Conservation (phyloP, 139 green algal species). For the Tetraselmis striata region DNA sequence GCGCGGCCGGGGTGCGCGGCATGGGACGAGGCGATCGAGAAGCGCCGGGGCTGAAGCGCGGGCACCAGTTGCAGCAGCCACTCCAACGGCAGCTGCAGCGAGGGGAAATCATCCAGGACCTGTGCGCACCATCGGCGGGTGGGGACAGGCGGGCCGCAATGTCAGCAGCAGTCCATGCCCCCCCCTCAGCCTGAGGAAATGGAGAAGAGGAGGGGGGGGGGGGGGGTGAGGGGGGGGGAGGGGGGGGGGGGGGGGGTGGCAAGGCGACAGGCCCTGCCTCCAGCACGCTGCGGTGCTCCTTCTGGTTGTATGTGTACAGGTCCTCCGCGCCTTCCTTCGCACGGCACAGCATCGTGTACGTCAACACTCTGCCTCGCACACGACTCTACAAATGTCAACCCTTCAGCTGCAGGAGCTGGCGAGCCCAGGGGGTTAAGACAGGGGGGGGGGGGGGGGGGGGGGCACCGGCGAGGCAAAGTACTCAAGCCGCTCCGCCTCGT, state of each 20-base stretch:
- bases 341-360: too few relatives aligned
- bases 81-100: constrained; percentile 54
- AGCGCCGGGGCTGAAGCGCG: constrained; percentile 72
- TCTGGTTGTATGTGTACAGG: constrained; percentile 46
- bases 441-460: too few relatives aligned
- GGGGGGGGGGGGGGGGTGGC: background rate
- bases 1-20: constrained; percentile 36
- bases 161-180: too few relatives aligned
- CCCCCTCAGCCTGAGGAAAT: too few relatives aligned
- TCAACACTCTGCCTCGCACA: too few relatives aligned
- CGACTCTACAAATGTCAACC: background rate
- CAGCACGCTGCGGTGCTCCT: constrained; percentile 22
- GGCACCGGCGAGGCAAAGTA: constrained; percentile 65
- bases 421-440: background rate
- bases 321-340: constrained; percentile 61
- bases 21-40: constrained; percentile 76
- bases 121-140: constrained; percentile 54
- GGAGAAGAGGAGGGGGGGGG: background rate
- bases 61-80: constrained; percentile 75
- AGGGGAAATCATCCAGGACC: constrained; percentile 84
- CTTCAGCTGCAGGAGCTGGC: background rate
- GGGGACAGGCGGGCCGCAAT: background rate
- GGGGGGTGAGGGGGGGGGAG: constrained; percentile 1
- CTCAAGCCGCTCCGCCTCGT: constrained; percentile 69
- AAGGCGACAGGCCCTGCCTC: too few relatives aligned